Evolutionary conservation across 495 filamentous ascomycete genomes (phyloP), one percentile per base, ranked within the genome.

Genomic region (Hypoxylon fragiforme): DNA sequence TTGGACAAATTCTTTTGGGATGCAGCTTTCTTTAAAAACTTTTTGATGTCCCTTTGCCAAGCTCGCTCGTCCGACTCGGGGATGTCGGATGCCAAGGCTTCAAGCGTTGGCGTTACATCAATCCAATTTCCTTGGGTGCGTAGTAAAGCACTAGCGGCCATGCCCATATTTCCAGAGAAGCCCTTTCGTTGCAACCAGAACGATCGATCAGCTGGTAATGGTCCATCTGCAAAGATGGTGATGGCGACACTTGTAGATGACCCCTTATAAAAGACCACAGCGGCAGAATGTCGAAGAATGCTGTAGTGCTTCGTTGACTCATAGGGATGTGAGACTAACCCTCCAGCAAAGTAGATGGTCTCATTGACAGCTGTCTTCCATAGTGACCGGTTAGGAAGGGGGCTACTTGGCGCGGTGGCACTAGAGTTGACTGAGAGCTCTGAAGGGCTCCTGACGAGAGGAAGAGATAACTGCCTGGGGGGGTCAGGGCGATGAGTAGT

Each of bases 111-210:
- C 0, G 85, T 87, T 3, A 87, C 84, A 47, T 88, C 74, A 1
- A 88, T 60, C 85, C 85, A 88, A 67, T 70, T 72, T 13, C 76
- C 70, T 31, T 77, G 79, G 0, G 77, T 67, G 13, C 78, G 77
- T 12, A 87, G 62, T 7, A 86, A 58, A 1, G 83, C 76, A 61
- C 85, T 86, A 22, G 82, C 69, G 18, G 77, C 75, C 84, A 88
- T 87, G 15, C 85, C 85, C 13, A 81, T 81, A 54, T 86, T 85
- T 6, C 85, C 85, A 0, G 80, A 80, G 76, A 79, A 87, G 13
- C 85, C 85, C 44, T 82, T 82, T 58, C 74, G 77, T 65, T 88
- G 85, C 26, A 88, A 63, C 82, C 83, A 89, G 26, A 86, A 65
- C 6, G 79, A 81, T 30, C 85, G 81, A 32, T 82, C 76, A 1